These are phyloP conservation scores for Martensiomyces pterosporus DNA, from an alignment of 192 early-diverging fungal genomes.

Conservation along the genomic window DNA sequence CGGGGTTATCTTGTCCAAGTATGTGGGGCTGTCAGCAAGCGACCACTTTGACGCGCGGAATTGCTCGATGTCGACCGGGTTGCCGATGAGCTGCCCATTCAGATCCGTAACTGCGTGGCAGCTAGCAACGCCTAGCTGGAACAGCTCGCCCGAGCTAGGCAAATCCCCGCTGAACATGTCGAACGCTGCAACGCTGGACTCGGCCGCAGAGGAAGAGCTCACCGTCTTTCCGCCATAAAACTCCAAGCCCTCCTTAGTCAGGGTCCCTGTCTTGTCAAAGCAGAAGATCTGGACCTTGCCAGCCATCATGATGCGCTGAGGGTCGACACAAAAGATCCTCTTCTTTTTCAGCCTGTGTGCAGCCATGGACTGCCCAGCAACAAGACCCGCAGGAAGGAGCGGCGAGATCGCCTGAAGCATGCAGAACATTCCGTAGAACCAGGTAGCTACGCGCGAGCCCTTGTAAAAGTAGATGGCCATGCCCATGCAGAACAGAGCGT, in stretches of 20 bases:
- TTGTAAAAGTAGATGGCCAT: slow-evolving; percentile 43
- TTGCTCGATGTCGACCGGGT: slow-evolving; percentile 65
- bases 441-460: slow-evolving; percentile 48
- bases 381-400: slow-evolving; percentile 63
- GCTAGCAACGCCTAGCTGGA: slow-evolving; percentile 20
- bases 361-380: slow-evolving; percentile 66
- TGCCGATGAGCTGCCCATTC: slow-evolving; percentile 53
- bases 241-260: slow-evolving; percentile 68
- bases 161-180: slow-evolving; percentile 13
- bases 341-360: slow-evolving; percentile 53
- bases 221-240: slow-evolving; percentile 49
- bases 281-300: slow-evolving; percentile 69
- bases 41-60: slow-evolving; percentile 43
- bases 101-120: slow-evolving; percentile 6
- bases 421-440: slow-evolving; percentile 68
- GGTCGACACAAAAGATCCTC: slow-evolving; percentile 67
- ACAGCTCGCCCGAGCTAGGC: slow-evolving; percentile 12
- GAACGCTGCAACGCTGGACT: slow-evolving; percentile 7
- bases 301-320: slow-evolving; percentile 61
- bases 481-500: slow-evolving; percentile 52
- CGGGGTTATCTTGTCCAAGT: slow-evolving; percentile 2
- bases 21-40: slow-evolving; percentile 2
- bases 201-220: slow-evolving; percentile 1
- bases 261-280: slow-evolving; percentile 70
- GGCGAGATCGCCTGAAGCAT: slow-evolving; percentile 65